These are phyloP conservation scores for Zelopaecilomyces penicillatus DNA, from an alignment of 2,329 filamentous ascomycete species.

Conservation along the genomic window DNA sequence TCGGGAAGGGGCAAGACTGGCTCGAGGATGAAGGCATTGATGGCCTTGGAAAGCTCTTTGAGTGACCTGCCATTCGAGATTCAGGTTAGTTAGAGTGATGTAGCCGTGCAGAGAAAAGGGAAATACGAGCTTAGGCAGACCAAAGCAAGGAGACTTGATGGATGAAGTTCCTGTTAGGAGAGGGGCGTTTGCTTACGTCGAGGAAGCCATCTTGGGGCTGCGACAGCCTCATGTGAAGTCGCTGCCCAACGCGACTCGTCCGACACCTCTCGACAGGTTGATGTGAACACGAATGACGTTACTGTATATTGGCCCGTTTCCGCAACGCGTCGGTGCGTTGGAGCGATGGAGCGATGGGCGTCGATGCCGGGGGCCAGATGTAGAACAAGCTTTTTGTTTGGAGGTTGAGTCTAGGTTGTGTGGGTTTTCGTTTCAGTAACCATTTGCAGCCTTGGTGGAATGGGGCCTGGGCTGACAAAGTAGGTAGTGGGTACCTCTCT, in stretches of 20 bases:
- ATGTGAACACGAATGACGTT: no score
- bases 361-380: conserved; percentile 5
- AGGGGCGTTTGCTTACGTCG: conserved; percentile 16
- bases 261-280: no score
- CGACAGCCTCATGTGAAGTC: conserved; percentile 4
- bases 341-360: neutral
- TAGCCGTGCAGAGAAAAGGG: no score
- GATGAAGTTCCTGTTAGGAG: neutral
- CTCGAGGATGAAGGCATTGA: conserved; percentile 40
- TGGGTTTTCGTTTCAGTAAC: neutral
- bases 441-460: conserved; percentile 2
- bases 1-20: conserved; percentile 56
- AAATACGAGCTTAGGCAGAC: no score
- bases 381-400: conserved; percentile 5
- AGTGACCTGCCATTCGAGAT: conserved; percentile 36
- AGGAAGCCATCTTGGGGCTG: conserved; percentile 16
- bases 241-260: neutral
- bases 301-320: no score
- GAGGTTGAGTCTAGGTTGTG: neutral
- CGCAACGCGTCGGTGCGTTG: neutral
- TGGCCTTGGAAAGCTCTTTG: conserved; percentile 52
- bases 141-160: no score
- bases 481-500: conserved; percentile 4
- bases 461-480: neutral
- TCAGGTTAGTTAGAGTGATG: neutral